Evolutionary conservation across 148 eudicot species (phyloP), one percentile per base, ranked within the genome.

Genomic region (Camellia granthamiana): DNA sequence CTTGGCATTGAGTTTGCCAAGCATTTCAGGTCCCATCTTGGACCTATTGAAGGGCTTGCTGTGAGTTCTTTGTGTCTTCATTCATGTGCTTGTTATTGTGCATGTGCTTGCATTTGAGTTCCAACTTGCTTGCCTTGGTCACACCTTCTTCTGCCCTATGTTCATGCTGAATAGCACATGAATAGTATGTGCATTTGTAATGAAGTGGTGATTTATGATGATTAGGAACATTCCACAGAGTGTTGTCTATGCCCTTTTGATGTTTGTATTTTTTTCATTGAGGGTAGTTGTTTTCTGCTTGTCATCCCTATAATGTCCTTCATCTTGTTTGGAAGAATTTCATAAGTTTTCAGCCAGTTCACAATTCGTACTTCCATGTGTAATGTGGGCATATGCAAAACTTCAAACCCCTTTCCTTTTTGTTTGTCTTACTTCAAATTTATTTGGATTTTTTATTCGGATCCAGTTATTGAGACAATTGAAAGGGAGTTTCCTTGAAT

Each of bases 1-100:
- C 64, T 86, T 21, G 99, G 99, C 55, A 90, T 93, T 71, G 99
- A 96, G 89, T 96, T 96, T 88, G 99, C 99, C 42, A 96, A 96
- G 86, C 98, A 93, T 87, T 96, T 96, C 83, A 91, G 93, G 84
- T 89, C 99, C 82, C 99, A 96, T 82, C 91, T 92, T 85, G 98
- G 99, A 79, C 97, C 99, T 70, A 93, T 96, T 74, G 98, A 96
- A 87, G 99, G 97, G 75, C 83, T 96, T 66, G 89, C 99, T 69
- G 99, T 96, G 89, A 91, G 98, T 95, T 78, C 19, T 72, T 58
- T 54, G 16, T n/a, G 73, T 55, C 54, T 81, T 70, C 30, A 16
- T 74, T 52, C 56, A 49, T n/a, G 54, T 78, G 4, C n/a, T 13
- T 69, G 13, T 41, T 8, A 71, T 63, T 70, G 49, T 49, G 38